Base-by-base conservation (phyloP, 208 protist species). In the Trypanosoma brucei region DNA sequence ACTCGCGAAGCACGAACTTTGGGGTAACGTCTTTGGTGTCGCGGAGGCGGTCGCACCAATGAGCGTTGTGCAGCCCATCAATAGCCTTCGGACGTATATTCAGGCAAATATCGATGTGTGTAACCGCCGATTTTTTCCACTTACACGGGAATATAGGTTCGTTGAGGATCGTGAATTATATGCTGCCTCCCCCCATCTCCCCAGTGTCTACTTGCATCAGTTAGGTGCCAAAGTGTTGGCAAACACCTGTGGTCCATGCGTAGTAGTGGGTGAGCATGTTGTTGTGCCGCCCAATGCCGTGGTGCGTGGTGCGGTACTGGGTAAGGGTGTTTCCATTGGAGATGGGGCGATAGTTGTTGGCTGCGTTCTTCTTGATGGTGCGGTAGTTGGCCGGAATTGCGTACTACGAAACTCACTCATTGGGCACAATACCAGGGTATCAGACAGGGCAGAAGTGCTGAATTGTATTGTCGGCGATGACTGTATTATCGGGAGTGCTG, bases 121-220 rank as follows among this genome's bases (percentile, higher is more conserved):
- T 59, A 76, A 68, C 13, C 83, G 89, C 11, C 79, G 77, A 0
- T 76, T 95, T 36, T 91, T 84, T 54, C 89, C 89, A 8, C 75
- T 92, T 53, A 93, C 82, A 3, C 83, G 86, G 3, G 89, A 95
- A 60, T 89, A 75, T 70, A 81, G 74, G 55, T 95, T 95, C 68
- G 84, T 84, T 6, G 86, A 92, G 59, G 72, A 68, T 60, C 45
- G 74, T 35, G 76, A 76, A n/a, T 61, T 62, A 33, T 95, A 93
- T 69, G 78, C 85, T 33, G 81, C 91, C 31, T 81, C 83, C 8
- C 71, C 75, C 3, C 62, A 65, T 35, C 85, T 76, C 65, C 81
- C 83, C 58, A 92, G 78, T 3, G 82, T 93, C 44, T 95, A 91
- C 59, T 61, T 86, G 49, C 88, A 92, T 73, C 68, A 71, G 9